Evolutionary conservation across 2,329 filamentous ascomycete species (phyloP), one percentile per base, ranked within the genome.

Genomic region (Phialophora expanda): DNA sequence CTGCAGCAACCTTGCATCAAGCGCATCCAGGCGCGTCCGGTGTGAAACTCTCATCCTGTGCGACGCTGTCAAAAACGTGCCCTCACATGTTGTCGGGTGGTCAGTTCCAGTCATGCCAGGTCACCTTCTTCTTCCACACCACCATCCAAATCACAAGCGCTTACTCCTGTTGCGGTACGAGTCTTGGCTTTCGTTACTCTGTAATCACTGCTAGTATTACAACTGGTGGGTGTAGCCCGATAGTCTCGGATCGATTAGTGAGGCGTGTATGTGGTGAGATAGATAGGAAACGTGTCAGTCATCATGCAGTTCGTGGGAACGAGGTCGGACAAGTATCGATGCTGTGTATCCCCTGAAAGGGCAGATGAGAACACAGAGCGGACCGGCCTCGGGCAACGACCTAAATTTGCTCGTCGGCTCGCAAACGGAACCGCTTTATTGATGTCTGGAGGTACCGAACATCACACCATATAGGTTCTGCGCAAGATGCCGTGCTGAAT

Each of bases 1-100:
- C 32, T 61, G 56, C 62, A 65, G 62, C 56, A 24, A 55, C 44
- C 48, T 60, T 61, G 22, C 30, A 54, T 54, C 58, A 41, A 61
- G 28, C 20, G 58, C 58, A 54, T 61, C 58, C 58, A 61, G 44
- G 30, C 32, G 58, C 30, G 30, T 53, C 48, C 58, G 58, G 58
- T 24, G 28, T 14, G 48, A 41, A 41, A 61, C 28, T 17, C 32
- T 51, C 28, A 7, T 5, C 46, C 32, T 22, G 5, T 17, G 20
- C 20, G 12, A 17, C n/a, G 24, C 26, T 24, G 28, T 26, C 46
- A 41, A 61, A 20, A 55, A 17, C 28, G 17, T 32, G 24, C 53
- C 53, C n/a, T 9, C 28, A 30, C 28, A 14, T 28, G 28, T 55
- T 28, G 28, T 24, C 8, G 24, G 30, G 28, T 34, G 26, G 53